Conservation (phyloP, 2,329 filamentous ascomycete species). For the Diaporthe capsici region DNA sequence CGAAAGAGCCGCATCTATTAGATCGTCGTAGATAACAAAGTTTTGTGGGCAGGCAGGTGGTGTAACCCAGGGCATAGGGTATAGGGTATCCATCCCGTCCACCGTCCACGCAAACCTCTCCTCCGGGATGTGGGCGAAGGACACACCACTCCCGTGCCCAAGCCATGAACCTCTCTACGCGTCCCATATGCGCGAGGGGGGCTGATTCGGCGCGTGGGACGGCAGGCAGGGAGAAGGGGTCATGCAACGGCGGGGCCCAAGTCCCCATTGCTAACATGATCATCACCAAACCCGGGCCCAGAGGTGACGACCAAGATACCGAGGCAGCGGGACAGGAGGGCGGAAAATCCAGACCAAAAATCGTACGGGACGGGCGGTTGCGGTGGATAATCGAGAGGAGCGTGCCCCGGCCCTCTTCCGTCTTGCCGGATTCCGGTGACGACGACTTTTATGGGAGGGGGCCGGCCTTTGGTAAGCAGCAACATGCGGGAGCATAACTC, state of each 20-base stretch:
- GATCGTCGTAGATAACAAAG: neutral
- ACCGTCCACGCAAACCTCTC: neutral
- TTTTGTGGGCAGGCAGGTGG: too few relatives aligned
- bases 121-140: constrained; percentile 7
- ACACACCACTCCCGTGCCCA: neutral
- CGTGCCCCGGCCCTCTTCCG: neutral
- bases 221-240: neutral
- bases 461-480: neutral
- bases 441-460: neutral
- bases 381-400: constrained; percentile 5
- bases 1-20: constrained; percentile 20
- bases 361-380: neutral
- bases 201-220: neutral
- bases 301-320: constrained; percentile 2
- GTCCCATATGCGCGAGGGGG: neutral
- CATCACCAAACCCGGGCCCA: neutral
- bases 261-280: too few relatives aligned
- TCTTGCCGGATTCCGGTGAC: constrained; percentile 27
- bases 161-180: neutral
- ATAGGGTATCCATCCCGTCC: neutral
- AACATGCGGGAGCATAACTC: neutral
- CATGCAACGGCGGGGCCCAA: neutral
- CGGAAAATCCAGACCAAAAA: neutral
- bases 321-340: neutral
- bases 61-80: neutral